A percentile compares a stretch with the other conserved stretches of the same genome.
phyloP scores from a whole-genome alignment of 345 rosid genomes.

The Pseudoturritis turrita region DNA sequence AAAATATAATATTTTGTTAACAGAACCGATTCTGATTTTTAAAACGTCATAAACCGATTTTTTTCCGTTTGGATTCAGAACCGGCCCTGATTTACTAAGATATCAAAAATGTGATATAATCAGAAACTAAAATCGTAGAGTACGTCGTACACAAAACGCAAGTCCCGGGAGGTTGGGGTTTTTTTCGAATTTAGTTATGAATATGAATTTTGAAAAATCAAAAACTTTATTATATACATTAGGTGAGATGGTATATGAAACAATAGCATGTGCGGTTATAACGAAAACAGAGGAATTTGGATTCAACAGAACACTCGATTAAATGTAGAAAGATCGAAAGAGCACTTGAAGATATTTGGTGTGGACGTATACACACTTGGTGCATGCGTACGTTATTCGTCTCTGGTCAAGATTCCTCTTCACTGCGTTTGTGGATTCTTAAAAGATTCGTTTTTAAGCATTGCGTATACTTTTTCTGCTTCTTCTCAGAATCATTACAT shows the following conservation, averaged over 20 bases:
- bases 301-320: slow-evolving; percentile 23
- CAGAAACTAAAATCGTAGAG: too few relatives aligned
- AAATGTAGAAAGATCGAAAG: slow-evolving; percentile 7
- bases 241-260: not conserved
- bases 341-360: slow-evolving; percentile 20
- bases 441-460: slow-evolving; percentile 9
- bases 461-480: not conserved
- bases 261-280: not conserved
- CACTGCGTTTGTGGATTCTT: slow-evolving; percentile 32
- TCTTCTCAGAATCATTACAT: slow-evolving; percentile 25
- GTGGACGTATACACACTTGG: slow-evolving; percentile 17
- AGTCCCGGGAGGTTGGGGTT: not conserved
- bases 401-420: slow-evolving; percentile 31
- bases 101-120: not conserved
- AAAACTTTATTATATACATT: not conserved
- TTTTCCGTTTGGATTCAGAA: too few relatives aligned
- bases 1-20: too few relatives aligned
- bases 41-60: too few relatives aligned
- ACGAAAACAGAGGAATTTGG: not conserved
- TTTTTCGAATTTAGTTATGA: not conserved
- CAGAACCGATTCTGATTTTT: too few relatives aligned
- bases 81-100: too few relatives aligned
- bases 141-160: too few relatives aligned
- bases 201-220: not conserved
- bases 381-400: slow-evolving; percentile 26